phyloP scores from a whole-genome alignment of 169 alveolate species.

The Eimeria maxima region DNA sequence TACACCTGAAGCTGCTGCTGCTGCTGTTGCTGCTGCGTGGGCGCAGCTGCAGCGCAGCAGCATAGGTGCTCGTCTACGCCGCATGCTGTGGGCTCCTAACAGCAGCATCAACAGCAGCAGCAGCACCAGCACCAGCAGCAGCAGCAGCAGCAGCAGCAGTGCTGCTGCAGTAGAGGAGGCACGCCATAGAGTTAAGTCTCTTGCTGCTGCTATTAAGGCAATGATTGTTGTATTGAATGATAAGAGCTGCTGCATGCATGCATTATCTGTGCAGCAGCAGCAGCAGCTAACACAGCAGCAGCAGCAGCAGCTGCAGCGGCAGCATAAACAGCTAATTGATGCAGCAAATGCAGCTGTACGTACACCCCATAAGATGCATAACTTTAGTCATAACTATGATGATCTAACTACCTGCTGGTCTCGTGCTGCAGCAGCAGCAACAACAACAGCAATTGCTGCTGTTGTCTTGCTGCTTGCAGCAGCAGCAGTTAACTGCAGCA shows the following conservation, averaged over 20 bases:
- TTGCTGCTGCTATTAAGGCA: conserved; percentile 17
- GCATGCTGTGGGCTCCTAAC: conserved; percentile 64
- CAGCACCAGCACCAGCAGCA: conserved; percentile 33
- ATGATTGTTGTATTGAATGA: not conserved
- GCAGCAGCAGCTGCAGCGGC: conserved; percentile 43
- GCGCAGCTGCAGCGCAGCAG: conserved; percentile 44
- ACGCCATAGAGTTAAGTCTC: not conserved
- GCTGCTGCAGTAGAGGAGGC: not conserved
- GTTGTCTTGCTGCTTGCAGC: not conserved
- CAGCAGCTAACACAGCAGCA: not conserved
- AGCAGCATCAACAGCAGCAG: too few species aligned
- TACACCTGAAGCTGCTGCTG: too few species aligned
- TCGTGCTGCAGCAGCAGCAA: conserved; percentile 17
- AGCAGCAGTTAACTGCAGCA: not conserved
- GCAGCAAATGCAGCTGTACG: conserved; percentile 76
- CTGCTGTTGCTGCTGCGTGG: too few species aligned
- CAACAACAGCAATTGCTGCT: conserved; percentile 42
- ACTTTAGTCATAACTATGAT: conserved; percentile 48
- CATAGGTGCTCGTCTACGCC: conserved; percentile 12
- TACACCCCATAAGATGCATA: conserved; percentile 68
- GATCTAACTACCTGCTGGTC: conserved; percentile 47
- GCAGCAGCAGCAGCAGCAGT: conserved; percentile 44
- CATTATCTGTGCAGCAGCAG: conserved; percentile 56
- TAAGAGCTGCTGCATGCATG: not conserved
- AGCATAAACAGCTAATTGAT: conserved; percentile 17